Evolutionary conservation across 768 basidiomycete genomes (phyloP), one percentile per base, ranked within the genome.

Genomic region (Boletus subparvulus): DNA sequence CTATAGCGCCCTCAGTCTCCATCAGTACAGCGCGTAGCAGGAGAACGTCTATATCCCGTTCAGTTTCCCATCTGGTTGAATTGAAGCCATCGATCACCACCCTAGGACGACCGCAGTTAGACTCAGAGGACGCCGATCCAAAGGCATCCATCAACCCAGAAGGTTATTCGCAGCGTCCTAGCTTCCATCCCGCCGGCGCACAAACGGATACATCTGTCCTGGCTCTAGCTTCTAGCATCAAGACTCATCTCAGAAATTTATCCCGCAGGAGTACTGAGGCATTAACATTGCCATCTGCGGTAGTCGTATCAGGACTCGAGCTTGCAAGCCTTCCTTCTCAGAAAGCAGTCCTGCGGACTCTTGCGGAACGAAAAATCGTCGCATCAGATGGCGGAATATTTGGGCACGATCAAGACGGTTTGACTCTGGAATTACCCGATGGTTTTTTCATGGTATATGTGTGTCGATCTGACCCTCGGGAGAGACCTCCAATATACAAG

Each of bases 271-370:
- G 61, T 17, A 37, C 59, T 6, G 69, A 61, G 17, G 59, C 55
- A 24, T 58, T 73, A 21, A 77, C 55, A 63, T 77, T 73, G 0
- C 87, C 90, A 2, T 75, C 77, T 47, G 88, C 82, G 3, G 71
- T 92, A 3, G 86, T 91, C 4, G 67, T 90, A 8, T 82, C 87
- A 3, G 87, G 87, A 0, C 77, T 92, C n/a, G 89, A 92, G 65
- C 71, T 84, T 64, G 78, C 84, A 2, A 75, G 71, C 46, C 54
- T 78, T 14, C 65, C 78, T 1, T 81, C 81, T 7, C 90, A 92
- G 63, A 75, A 83, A 35, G 77, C 84, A 3, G 70, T 92, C 30
- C 68, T 80, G 3, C 73, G 73, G 37, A 82, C 82, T 1, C 70
- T 92, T 42, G 62, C 74, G 16, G 82, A 87, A 40, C 74, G 73